A percentile compares a stretch with the other conserved stretches of the same genome.
Conservation (phyloP, 208 protist genomes). For the Trichomonas gallinae region DNA sequence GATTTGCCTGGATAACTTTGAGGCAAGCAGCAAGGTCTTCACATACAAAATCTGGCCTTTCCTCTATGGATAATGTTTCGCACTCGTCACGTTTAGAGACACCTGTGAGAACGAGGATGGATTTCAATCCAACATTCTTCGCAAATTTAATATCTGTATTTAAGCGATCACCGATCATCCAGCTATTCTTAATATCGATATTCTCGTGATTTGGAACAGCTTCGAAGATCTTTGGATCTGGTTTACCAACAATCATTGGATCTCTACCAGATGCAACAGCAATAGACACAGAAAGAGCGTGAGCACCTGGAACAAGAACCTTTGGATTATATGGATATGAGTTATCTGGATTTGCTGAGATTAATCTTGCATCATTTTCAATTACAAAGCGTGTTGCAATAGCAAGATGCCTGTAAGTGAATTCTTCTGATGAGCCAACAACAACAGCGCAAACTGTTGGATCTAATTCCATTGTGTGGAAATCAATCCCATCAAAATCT, state of each 20-base stretch:
- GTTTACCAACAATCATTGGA: neutral
- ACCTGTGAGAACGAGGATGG: neutral
- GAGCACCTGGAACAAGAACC: neutral
- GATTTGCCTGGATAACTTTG: neutral
- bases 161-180: neutral
- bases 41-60: neutral
- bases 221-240: neutral
- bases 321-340: neutral
- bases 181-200: neutral
- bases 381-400: neutral
- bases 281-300: neutral
- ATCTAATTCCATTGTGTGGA: neutral
- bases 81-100: neutral
- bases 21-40: neutral
- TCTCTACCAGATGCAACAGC: neutral
- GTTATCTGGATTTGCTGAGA: neutral
- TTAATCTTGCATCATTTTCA: neutral
- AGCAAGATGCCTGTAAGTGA: neutral
- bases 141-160: slow-evolving; percentile 1
- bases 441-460: neutral
- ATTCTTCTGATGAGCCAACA: neutral
- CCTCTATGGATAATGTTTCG: neutral
- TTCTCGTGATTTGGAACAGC: neutral
- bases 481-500: neutral
- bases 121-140: neutral